Evolutionary conservation across 176 grass and related monocot species (phyloP).

Genomic region (Bonia amplexicaulis): DNA sequence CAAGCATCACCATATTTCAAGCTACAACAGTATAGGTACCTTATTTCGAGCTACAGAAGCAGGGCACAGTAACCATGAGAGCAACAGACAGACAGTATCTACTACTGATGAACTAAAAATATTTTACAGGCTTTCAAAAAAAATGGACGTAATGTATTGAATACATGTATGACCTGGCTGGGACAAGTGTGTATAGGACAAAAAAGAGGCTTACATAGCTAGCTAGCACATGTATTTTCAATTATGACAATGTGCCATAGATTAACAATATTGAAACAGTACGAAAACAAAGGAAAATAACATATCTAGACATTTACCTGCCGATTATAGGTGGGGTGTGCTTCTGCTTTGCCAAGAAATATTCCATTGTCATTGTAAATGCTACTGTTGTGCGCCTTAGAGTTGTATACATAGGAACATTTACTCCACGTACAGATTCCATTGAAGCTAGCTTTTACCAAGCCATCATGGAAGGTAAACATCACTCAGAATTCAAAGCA

Average conservation of each 20-base stretch:
- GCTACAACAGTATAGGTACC: not conserved
- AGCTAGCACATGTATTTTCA: not conserved
- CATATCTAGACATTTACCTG: slow-evolving; percentile 53
- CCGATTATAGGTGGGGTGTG: slow-evolving; percentile 76
- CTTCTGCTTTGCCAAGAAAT: slow-evolving; percentile 83
- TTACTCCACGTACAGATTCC: slow-evolving; percentile 98
- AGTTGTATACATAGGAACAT: slow-evolving; percentile 99
- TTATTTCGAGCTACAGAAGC: not conserved
- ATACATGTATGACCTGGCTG: not conserved
- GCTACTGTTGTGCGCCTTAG: slow-evolving; percentile 93
- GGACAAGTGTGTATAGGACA: not conserved
- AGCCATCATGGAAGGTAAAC: slow-evolving; percentile 3
- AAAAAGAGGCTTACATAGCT: not conserved
- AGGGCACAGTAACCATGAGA: not conserved
- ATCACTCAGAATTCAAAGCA: slow-evolving; percentile 29
- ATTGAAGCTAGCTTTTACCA: slow-evolving; percentile 88
- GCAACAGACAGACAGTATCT: not conserved
- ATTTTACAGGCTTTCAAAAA: not conserved
- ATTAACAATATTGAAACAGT: not conserved
- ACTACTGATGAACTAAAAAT: slow-evolving; percentile 1
- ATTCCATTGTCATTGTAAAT: slow-evolving; percentile 99
- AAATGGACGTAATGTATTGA: not conserved
- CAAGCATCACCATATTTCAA: not conserved
- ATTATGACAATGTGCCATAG: not conserved
- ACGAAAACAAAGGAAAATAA: slow-evolving; percentile 2